A percentile compares a stretch with the other conserved stretches of the same genome.
Evolutionary conservation across 1,284 basidiomycete species (phyloP).

Genomic region (Melanopsichium pennsylvanicum): DNA sequence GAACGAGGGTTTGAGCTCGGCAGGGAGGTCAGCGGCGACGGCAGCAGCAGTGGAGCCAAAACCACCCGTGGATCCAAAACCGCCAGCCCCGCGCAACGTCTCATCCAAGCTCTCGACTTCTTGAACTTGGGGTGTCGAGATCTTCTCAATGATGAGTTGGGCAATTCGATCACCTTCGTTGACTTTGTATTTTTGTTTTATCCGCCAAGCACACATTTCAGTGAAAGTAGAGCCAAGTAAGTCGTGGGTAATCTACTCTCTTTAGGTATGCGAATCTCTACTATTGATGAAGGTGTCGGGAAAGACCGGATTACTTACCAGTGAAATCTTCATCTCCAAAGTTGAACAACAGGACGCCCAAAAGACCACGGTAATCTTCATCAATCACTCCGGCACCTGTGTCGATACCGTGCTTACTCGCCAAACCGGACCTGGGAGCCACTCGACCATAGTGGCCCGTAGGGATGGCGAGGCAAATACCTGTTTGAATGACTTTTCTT

Average conservation of each 20-base stretch:
- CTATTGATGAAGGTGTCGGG: too few species aligned
- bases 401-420: conserved; percentile 95
- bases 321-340: conserved; percentile 82
- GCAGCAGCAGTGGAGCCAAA: conserved; percentile 42
- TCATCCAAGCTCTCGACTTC: conserved; percentile 87
- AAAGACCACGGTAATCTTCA: conserved; percentile 89
- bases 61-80: conserved; percentile 92
- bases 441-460: conserved; percentile 92
- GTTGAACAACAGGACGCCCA: conserved; percentile 96
- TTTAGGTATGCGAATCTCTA: too few species aligned
- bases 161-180: conserved; percentile 90
- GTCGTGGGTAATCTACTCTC: too few species aligned
- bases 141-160: conserved; percentile 90
- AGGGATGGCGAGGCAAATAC: conserved; percentile 90
- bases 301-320: conserved; percentile 69
- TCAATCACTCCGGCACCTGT: conserved; percentile 97
- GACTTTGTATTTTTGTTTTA: conserved; percentile 67
- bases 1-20: conserved; percentile 8
- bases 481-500: conserved; percentile 87
- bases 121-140: conserved; percentile 81
- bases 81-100: conserved; percentile 83
- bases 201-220: too few species aligned
- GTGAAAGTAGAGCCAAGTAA: too few species aligned
- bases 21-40: conserved; percentile 25
- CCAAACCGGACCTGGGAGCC: conserved; percentile 90